phyloP scores from a whole-genome alignment of 2,329 filamentous ascomycete genomes.

The Cytospora paraplurivora region DNA sequence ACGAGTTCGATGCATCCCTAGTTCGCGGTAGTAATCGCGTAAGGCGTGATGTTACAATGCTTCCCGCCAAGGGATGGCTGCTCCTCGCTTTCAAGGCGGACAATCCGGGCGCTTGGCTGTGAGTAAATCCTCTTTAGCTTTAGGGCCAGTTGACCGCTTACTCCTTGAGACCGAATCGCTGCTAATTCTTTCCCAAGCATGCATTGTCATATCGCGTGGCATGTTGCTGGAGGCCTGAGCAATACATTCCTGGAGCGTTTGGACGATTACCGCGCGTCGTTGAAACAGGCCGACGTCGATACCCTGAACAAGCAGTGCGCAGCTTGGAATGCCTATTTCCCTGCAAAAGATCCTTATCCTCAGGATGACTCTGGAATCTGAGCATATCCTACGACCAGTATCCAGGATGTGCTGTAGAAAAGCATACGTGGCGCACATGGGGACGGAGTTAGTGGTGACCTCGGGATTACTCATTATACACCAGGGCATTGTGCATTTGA shows the following conservation, averaged over 20 bases:
- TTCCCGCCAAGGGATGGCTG: constrained; percentile 48
- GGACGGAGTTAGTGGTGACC: neutral
- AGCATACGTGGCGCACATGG: neutral
- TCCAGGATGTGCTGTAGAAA: neutral
- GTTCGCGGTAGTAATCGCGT: constrained; percentile 46
- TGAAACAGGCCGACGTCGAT: constrained; percentile 16
- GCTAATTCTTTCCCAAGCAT: neutral
- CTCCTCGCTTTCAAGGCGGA: constrained; percentile 50
- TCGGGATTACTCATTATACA: neutral
- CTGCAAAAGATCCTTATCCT: constrained; percentile 12
- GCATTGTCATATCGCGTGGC: constrained; percentile 29
- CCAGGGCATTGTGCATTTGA: no score
- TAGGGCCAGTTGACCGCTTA: neutral
- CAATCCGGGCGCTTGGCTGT: constrained; percentile 51
- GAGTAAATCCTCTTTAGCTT: neutral
- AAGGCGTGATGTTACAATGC: constrained; percentile 48
- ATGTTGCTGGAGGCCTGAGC: constrained; percentile 23
- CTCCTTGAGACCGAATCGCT: neutral
- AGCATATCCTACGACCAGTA: neutral
- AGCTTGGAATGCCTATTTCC: constrained; percentile 24
- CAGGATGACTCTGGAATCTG: constrained; percentile 26
- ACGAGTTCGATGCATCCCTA: constrained; percentile 34
- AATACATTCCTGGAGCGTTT: constrained; percentile 24
- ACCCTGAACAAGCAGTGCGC: constrained; percentile 20
- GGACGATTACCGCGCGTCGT: constrained; percentile 14